These are phyloP conservation scores for Adansonia gregorii DNA, from an alignment of 441 rosid species.

Conservation along the genomic window DNA sequence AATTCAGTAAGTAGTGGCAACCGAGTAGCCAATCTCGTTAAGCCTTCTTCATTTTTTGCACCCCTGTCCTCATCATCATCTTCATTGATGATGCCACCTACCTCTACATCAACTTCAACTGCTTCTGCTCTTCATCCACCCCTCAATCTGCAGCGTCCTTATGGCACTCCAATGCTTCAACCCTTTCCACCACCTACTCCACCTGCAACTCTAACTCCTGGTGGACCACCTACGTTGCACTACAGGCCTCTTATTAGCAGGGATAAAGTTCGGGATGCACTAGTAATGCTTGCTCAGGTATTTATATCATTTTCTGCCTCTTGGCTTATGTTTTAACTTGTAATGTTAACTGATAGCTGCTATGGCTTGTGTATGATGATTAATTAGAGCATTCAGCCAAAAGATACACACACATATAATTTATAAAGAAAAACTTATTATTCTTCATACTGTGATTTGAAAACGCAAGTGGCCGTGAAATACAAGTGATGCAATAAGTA, in stretches of 20 bases:
- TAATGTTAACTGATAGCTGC: neutral
- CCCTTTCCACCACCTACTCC: constrained; percentile 78
- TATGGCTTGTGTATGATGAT: neutral
- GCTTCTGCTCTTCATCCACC: constrained; percentile 52
- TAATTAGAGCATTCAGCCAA: neutral
- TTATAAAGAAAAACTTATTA: neutral
- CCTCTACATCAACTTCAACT: constrained; percentile 48
- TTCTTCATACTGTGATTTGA: neutral
- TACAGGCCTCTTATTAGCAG: constrained; percentile 46
- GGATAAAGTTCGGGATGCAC: constrained; percentile 68
- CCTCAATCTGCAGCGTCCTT: constrained; percentile 58
- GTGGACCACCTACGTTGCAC: constrained; percentile 30
- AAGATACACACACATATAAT: neutral
- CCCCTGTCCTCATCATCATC: constrained; percentile 51
- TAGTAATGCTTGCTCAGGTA: constrained; percentile 68
- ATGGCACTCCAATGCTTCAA: constrained; percentile 71
- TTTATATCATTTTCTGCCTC: neutral
- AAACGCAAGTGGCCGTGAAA: neutral
- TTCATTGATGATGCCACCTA: constrained; percentile 48
- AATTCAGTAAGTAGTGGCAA: constrained; percentile 46
- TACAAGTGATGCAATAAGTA: neutral
- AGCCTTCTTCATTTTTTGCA: constrained; percentile 61
- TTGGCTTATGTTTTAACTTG: neutral
- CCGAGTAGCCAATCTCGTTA: constrained; percentile 54
- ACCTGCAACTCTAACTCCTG: constrained; percentile 66